phyloP scores from a whole-genome alignment of 1,284 basidiomycete genomes.

The Entoloma clypeatum region DNA sequence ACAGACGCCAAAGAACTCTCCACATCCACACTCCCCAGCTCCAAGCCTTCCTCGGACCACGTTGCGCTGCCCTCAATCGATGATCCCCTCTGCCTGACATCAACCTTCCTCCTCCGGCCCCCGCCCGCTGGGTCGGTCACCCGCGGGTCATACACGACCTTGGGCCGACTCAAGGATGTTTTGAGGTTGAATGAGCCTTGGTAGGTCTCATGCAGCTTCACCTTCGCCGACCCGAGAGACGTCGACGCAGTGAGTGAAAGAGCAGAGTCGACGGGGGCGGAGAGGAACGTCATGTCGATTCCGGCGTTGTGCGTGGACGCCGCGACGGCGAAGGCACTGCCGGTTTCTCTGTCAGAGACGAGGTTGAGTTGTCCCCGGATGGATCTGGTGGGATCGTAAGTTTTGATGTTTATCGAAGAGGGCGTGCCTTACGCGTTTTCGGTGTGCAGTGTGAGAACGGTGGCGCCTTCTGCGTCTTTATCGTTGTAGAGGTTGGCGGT shows the following conservation, averaged over 20 bases:
- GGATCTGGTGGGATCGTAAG: slow-evolving; percentile 7
- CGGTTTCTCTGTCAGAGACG: slow-evolving; percentile 15
- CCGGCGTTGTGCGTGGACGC: slow-evolving; percentile 26
- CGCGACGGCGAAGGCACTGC: slow-evolving; percentile 35
- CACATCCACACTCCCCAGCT: slow-evolving; percentile 9
- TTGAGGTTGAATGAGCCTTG: slow-evolving; percentile 40
- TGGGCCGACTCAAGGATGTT: slow-evolving; percentile 24
- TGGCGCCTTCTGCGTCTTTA: slow-evolving; percentile 17
- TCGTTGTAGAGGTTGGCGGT: slow-evolving; percentile 32
- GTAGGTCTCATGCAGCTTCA: slow-evolving; percentile 36
- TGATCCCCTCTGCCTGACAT: slow-evolving; percentile 1
- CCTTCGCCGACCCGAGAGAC: slow-evolving; percentile 28
- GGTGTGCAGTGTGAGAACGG: slow-evolving; percentile 26
- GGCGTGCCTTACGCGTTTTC: slow-evolving; percentile 36
- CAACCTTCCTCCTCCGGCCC: slow-evolving; percentile 29
- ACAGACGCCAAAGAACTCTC: slow-evolving; percentile 11
- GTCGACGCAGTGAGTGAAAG: slow-evolving; percentile 33
- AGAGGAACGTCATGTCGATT: slow-evolving; percentile 31
- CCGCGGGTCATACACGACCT: slow-evolving; percentile 15
- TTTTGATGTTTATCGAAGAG: background rate
- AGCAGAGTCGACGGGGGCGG: slow-evolving; percentile 37
- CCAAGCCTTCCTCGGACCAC: slow-evolving; percentile 11
- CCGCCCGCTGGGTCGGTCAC: slow-evolving; percentile 40
- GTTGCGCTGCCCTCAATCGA: slow-evolving; percentile 10
- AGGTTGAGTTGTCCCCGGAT: slow-evolving; percentile 16